These are phyloP conservation scores for Batrachochytrium dendrobatidis DNA, from an alignment of 371 early-diverging fungal species.

Conservation along the genomic window DNA sequence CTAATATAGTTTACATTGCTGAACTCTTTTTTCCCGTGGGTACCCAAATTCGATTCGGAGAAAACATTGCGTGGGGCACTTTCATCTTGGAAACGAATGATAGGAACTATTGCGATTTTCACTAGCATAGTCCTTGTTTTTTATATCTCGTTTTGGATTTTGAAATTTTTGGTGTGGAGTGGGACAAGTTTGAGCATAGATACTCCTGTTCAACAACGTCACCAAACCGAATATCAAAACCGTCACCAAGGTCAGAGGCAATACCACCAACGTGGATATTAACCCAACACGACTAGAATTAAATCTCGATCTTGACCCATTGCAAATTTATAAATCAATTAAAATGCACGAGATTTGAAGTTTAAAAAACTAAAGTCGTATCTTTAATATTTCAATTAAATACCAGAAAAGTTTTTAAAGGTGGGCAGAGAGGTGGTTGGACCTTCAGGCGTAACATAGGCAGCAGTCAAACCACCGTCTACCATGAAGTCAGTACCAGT, in stretches of 20 bases:
- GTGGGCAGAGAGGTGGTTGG: constrained; percentile 19
- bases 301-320: too few relatives aligned
- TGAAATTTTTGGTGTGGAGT: too few relatives aligned
- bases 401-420: constrained; percentile 28
- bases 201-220: too few relatives aligned
- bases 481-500: constrained; percentile 81
- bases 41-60: too few relatives aligned
- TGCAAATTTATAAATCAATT: too few relatives aligned
- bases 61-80: too few relatives aligned
- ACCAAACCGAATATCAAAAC: background rate
- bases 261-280: too few relatives aligned
- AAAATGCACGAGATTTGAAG: background rate
- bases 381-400: constrained; percentile 14
- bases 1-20: too few relatives aligned
- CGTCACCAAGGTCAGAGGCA: background rate
- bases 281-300: too few relatives aligned
- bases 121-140: background rate
- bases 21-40: too few relatives aligned
- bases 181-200: too few relatives aligned
- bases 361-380: background rate
- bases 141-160: background rate
- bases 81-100: background rate
- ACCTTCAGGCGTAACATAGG: constrained; percentile 48
- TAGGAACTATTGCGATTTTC: background rate
- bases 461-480: constrained; percentile 77